These are phyloP conservation scores for Ogataea pignaliae DNA, from an alignment of 805 yeast species.

Conservation along the genomic window DNA sequence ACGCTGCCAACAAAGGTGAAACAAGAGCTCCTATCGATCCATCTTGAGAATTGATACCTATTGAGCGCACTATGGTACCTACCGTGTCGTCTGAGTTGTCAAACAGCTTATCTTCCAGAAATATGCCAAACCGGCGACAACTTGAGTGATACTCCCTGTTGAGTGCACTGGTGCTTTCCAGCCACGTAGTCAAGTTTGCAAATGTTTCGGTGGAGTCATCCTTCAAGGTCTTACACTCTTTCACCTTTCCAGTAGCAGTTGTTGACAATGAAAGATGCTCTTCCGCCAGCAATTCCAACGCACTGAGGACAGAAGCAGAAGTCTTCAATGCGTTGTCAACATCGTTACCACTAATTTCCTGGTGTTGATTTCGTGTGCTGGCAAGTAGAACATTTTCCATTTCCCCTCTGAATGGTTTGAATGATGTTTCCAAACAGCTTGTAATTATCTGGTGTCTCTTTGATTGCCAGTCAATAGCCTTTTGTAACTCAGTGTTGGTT, in stretches of 20 bases:
- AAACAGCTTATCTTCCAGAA: no score
- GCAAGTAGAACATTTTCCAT: conserved; percentile 3
- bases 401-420: conserved; percentile 11
- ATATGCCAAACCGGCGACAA: no score
- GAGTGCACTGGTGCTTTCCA: background rate
- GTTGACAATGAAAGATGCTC: conserved; percentile 6
- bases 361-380: no score
- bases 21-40: no score
- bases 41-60: no score
- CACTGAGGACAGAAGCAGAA: background rate
- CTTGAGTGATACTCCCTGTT: conserved; percentile 1
- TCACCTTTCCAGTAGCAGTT: conserved; percentile 6
- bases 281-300: conserved; percentile 2
- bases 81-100: no score
- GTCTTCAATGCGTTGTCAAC: no score
- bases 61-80: no score
- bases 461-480: conserved; percentile 17
- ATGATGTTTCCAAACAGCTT: conserved; percentile 9
- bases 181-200: background rate
- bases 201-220: conserved; percentile 5
- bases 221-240: conserved; percentile 8
- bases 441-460: conserved; percentile 12
- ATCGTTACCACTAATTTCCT: no score
- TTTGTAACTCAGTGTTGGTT: conserved; percentile 25
- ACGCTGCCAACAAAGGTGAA: no score